Base-by-base conservation (phyloP, 2,329 filamentous ascomycete species). In the Venturia carpophila region DNA sequence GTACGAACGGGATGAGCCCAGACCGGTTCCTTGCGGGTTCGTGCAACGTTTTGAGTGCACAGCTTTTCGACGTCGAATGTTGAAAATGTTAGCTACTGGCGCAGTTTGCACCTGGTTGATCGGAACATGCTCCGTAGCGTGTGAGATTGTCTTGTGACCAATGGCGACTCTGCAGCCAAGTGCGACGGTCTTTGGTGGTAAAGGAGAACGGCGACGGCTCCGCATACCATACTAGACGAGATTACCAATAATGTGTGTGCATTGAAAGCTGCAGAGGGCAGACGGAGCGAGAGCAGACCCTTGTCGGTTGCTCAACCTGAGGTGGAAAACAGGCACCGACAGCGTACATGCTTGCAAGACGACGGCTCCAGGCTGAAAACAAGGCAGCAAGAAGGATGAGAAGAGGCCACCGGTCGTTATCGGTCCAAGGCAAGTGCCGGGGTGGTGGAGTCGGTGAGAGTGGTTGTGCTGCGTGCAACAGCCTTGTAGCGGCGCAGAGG, bases 291-390 rank as follows among this genome's bases (percentile, higher is more conserved):
- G 52, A 9, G 52, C 52, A 52, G 10, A 52, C 47, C 47, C 47
- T 27, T 52, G 21, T 52, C 47, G 47, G 27, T 17, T 34, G 47
- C 47, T 52, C 47, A 52, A 52, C 47, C 24, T 58, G 52, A 58
- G 30, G 52, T 17, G n/a, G 52, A 37, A 58, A 58, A 58, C 30
- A 37, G 30, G 15, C 27, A 58, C 52, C 4, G 3, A 41, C 39
- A 41, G 39, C 52, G 52, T 30, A 55, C 10, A 55, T 55, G 24
- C 49, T 34, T 34, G 27, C 49, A 55, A 55, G 49, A 24, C 49
- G 11, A 55, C 24, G 24, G 10, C 24, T 55, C 52, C 52, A 37
- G 30, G 6, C 52, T 39, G 52, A 37, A n/a, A 37, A 13, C 52
- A 58, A 58, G 52, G 52, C 52, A 37, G 30, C 30, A 13, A 27